A percentile compares a stretch with the other conserved stretches of the same genome.
Evolutionary conservation across 495 filamentous ascomycete species (phyloP).

Genomic region (Annulohypoxylon nitens): DNA sequence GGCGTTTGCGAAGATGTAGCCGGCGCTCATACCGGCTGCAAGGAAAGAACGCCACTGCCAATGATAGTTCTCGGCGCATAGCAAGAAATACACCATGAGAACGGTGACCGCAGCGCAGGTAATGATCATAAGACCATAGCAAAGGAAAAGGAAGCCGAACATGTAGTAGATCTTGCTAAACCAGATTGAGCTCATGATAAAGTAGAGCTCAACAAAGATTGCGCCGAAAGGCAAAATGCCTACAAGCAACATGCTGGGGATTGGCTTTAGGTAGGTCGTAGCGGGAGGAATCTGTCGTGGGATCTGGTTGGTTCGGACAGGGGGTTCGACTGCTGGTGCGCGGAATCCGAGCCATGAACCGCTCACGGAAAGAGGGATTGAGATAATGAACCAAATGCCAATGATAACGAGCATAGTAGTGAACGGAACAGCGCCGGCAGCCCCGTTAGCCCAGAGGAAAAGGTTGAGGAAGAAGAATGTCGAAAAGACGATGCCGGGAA

Average conservation of each 20-base stretch:
- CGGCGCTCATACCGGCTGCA: conserved; percentile 86
- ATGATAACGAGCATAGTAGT: conserved; percentile 95
- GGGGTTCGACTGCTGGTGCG: conserved; percentile 73
- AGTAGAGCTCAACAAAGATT: conserved; percentile 97
- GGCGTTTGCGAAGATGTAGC: conserved; percentile 90
- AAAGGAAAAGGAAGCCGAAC: conserved; percentile 98
- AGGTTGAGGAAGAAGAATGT: conserved; percentile 95
- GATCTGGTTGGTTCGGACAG: conserved; percentile 97
- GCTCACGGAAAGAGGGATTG: conserved; percentile 87
- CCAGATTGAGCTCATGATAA: conserved; percentile 98
- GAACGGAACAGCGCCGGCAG: conserved; percentile 94
- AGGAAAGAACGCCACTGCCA: conserved; percentile 98
- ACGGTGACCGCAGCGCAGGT: conserved; percentile 93
- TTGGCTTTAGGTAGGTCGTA: conserved; percentile 80
- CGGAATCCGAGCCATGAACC: conserved; percentile 94
- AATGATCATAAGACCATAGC: conserved; percentile 97
- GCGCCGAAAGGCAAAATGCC: conserved; percentile 94
- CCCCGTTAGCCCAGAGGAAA: conserved; percentile 91
- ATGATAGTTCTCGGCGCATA: conserved; percentile 96
- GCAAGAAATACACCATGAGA: conserved; percentile 91
- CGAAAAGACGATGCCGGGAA: conserved; percentile 88
- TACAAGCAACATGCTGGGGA: conserved; percentile 89
- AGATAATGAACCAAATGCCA: conserved; percentile 96
- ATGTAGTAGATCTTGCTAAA: conserved; percentile 99
- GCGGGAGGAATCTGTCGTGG: conserved; percentile 93